phyloP scores from a whole-genome alignment of 306 rosid species.

The Canavalia gladiata region DNA sequence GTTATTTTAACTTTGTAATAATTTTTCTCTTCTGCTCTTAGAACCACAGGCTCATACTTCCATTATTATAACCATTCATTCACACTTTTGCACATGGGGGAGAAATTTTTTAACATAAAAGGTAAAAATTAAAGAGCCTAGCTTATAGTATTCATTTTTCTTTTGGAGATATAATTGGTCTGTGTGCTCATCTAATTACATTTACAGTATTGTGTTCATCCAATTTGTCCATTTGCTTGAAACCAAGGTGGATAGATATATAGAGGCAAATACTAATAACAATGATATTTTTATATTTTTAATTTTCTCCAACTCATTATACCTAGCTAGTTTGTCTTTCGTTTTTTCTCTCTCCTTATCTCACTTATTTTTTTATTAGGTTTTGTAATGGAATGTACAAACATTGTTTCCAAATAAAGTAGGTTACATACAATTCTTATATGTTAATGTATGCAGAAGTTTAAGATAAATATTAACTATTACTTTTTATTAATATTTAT shows the following conservation, averaged over 20 bases:
- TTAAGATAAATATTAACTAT: too few relatives aligned
- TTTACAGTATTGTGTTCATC: neutral
- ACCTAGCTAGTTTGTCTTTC: too few relatives aligned
- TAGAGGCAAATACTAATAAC: neutral
- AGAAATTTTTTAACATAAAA: neutral
- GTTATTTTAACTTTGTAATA: conserved; percentile 36
- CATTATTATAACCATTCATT: conserved; percentile 47
- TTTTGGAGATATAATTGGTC: conserved; percentile 1
- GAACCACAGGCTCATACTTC: conserved; percentile 44
- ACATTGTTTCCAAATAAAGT: too few relatives aligned
- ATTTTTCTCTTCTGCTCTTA: conserved; percentile 26
- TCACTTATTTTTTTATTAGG: too few relatives aligned
- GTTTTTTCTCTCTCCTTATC: too few relatives aligned
- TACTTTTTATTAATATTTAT: too few relatives aligned
- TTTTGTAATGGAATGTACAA: too few relatives aligned
- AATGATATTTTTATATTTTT: too few relatives aligned
- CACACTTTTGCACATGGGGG: conserved; percentile 46
- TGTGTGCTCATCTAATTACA: neutral
- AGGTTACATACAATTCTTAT: too few relatives aligned
- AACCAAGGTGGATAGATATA: neutral
- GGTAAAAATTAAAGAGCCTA: neutral
- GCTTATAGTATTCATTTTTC: conserved; percentile 18
- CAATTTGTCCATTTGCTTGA: conserved; percentile 35
- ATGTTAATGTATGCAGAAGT: too few relatives aligned
- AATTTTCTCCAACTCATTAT: too few relatives aligned